Base-by-base conservation (phyloP, 306 rosid genomes). In the Cucumis cinereus region DNA sequence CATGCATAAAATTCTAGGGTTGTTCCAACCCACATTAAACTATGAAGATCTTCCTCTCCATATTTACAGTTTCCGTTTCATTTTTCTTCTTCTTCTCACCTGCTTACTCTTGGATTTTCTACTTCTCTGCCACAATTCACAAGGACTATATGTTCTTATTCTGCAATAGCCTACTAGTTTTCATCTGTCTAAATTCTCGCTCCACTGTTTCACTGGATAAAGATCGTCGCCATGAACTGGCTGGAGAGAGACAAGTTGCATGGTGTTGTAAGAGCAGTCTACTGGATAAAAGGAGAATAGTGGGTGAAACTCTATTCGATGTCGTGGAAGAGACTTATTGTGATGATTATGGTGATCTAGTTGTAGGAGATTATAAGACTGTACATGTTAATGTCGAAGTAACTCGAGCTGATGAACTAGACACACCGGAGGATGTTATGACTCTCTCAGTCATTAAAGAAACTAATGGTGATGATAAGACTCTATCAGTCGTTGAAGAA, bases 141-240 rank as follows among this genome's bases (percentile, higher is more conserved):
- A 75, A 75, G 78, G 24, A 41, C 10, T 59, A 75, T 17, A 49
- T 59, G 70, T 75, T 75, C 43, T 45, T 75, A 22, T 26, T 75
- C 70, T 75, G 68, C 55, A 75, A 58, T 60, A n/a, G 71, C 9
- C 36, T 75, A 8, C 78, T 75, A 6, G 58, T 75, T 59, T 75
- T 58, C 57, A 59, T 75, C 23, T 30, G 49, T 26, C 35, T 41
- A 54, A 58, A 41, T 15, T 75, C 58, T 41, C 68, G 56, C 5
- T 22, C 11, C 17, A 36, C 7, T 7, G 1, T 60, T 55, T 35
- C 47, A 28, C 40, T 2, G 10, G 43, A 12, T 16, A 50, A 36
- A 6, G 23, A 52, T 12, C n/a, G 19, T n/a, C 54, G 36, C 24
- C 47, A 20, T 20, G 66, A 33, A 15, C 40, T n/a, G 24, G 22